Evolutionary conservation across 257 asterid genomes (phyloP).

Genomic region (Primulina huaijiensis): DNA sequence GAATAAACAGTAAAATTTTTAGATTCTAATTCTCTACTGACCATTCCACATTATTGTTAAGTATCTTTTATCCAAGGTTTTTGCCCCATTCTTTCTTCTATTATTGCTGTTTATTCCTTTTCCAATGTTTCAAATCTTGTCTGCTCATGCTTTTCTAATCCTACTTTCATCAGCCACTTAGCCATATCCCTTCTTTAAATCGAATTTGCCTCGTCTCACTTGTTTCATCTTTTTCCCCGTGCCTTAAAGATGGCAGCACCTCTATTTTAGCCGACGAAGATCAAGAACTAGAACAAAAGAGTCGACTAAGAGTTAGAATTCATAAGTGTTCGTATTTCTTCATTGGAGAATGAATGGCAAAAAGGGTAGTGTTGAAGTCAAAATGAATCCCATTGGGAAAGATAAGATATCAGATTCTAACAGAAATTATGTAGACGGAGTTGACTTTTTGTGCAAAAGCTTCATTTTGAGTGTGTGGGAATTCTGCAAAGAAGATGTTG

Average conservation of each 20-base stretch:
- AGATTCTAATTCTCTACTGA: neutral
- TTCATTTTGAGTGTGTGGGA: slow-evolving; percentile 41
- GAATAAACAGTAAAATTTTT: neutral
- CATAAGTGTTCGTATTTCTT: slow-evolving; percentile 1
- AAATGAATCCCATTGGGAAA: slow-evolving; percentile 36
- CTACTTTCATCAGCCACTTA: neutral
- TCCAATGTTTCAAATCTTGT: neutral
- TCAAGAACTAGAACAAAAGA: slow-evolving; percentile 11
- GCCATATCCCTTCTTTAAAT: neutral
- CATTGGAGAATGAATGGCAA: slow-evolving; percentile 56
- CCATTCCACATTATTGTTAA: neutral
- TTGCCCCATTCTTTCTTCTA: neutral
- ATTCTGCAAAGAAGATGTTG: slow-evolving; percentile 54
- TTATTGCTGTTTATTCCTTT: neutral
- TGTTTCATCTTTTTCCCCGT: neutral
- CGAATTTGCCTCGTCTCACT: neutral
- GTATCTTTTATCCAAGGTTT: neutral
- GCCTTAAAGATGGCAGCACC: neutral
- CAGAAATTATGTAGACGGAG: slow-evolving; percentile 12
- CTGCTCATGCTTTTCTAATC: neutral
- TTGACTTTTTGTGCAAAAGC: slow-evolving; percentile 25
- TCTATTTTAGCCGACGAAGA: neutral
- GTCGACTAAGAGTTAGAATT: neutral
- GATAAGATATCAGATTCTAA: slow-evolving; percentile 23
- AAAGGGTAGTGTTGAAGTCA: slow-evolving; percentile 47